A percentile compares a stretch with the other conserved stretches of the same genome.
These are phyloP conservation scores for Irpex rosettiformis DNA, from an alignment of 1,284 basidiomycete genomes.

Conservation along the genomic window DNA sequence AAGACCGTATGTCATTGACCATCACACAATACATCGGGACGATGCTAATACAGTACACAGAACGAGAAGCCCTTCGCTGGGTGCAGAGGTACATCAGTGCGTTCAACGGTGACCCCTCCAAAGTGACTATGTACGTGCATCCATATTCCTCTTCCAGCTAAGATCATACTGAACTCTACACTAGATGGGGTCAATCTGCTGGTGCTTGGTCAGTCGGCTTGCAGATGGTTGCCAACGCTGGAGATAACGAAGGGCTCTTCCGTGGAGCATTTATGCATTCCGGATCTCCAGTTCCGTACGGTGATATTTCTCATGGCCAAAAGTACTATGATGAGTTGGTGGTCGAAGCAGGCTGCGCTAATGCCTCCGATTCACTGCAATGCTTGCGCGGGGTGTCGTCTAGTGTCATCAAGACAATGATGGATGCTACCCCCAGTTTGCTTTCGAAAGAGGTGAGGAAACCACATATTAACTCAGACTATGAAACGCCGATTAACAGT, in stretches of 20 bases:
- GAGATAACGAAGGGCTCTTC: slow-evolving; percentile 28
- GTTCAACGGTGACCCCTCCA: slow-evolving; percentile 39
- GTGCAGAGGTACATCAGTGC: slow-evolving; percentile 36
- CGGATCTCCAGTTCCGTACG: slow-evolving; percentile 27
- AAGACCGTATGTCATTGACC: slow-evolving; percentile 27
- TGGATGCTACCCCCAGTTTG: slow-evolving; percentile 22
- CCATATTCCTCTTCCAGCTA: neutral
- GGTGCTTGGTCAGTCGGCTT: slow-evolving; percentile 31
- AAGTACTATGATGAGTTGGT: slow-evolving; percentile 29
- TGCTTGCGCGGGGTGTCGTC: slow-evolving; percentile 36
- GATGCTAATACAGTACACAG: slow-evolving; percentile 2
- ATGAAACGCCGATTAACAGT: neutral
- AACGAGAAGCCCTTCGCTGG: slow-evolving; percentile 35
- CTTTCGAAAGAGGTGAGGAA: neutral
- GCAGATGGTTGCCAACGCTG: slow-evolving; percentile 28
- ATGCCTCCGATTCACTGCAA: slow-evolving; percentile 31
- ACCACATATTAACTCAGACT: neutral
- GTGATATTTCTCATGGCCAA: slow-evolving; percentile 27
- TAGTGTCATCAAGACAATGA: slow-evolving; percentile 25
- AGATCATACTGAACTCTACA: neutral
- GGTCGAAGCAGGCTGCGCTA: slow-evolving; percentile 25
- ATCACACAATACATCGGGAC: neutral
- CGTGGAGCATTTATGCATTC: slow-evolving; percentile 32
- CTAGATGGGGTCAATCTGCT: slow-evolving; percentile 37
- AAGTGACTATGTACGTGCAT: slow-evolving; percentile 25